A percentile compares a stretch with the other conserved stretches of the same genome.
Evolutionary conservation across 345 rosid species (phyloP).

Genomic region (Salix suchowensis): DNA sequence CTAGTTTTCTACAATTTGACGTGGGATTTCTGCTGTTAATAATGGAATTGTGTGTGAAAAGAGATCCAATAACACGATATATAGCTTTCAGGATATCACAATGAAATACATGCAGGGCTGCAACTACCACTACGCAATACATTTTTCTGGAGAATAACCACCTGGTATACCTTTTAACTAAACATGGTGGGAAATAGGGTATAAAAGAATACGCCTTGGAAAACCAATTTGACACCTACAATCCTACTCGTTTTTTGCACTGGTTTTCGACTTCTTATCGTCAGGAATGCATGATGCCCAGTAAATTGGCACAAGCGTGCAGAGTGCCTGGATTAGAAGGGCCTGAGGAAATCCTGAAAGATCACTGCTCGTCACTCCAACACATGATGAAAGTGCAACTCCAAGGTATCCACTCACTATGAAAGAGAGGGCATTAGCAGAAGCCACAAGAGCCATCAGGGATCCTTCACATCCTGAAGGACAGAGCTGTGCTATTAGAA

Average conservation of each 20-base stretch:
- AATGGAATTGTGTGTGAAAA: not conserved
- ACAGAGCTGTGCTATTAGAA: constrained; percentile 63
- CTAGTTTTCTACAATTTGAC: not conserved
- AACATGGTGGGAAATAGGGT: not conserved
- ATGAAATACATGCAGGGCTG: not conserved
- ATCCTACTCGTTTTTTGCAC: constrained; percentile 30
- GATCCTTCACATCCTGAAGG: constrained; percentile 93
- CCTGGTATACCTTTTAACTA: not conserved
- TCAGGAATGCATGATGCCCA: constrained; percentile 60
- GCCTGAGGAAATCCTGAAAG: constrained; percentile 59
- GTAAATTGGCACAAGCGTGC: constrained; percentile 52
- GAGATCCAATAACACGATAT: not conserved
- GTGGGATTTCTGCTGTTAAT: not conserved
- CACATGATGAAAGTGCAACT: constrained; percentile 59
- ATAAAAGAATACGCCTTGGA: not conserved
- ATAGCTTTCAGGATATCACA: not conserved
- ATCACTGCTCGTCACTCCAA: constrained; percentile 56
- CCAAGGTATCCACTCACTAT: constrained; percentile 78
- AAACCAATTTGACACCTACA: not conserved
- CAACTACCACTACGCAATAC: not conserved
- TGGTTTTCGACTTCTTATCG: constrained; percentile 29
- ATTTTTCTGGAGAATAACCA: no score
- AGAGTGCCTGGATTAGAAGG: constrained; percentile 56
- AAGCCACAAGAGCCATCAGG: constrained; percentile 71
- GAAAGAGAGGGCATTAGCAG: constrained; percentile 65